Evolutionary conservation across 1,284 basidiomycete species (phyloP).

Genomic region (Schizophyllum commune): DNA sequence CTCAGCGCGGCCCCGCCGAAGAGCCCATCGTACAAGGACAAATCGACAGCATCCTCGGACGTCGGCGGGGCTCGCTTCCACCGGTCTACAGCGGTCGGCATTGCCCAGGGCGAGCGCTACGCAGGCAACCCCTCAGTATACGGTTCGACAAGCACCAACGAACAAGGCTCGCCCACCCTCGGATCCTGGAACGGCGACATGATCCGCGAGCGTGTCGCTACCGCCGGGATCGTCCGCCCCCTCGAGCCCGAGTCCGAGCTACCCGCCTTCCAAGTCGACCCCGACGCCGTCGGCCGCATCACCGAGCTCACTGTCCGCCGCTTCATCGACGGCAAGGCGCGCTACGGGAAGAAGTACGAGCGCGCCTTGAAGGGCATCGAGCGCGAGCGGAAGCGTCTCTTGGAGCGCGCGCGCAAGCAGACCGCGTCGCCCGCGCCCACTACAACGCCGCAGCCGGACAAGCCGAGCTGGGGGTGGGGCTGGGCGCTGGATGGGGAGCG

Average conservation of each 20-base stretch:
- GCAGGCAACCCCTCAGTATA: constrained; percentile 68
- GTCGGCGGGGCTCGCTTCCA: neutral
- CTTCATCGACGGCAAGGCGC: constrained; percentile 49
- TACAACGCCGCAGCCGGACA: constrained; percentile 11
- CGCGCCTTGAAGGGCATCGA: constrained; percentile 48
- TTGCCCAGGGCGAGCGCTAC: constrained; percentile 23
- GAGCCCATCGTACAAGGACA: neutral
- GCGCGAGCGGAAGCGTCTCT: constrained; percentile 48
- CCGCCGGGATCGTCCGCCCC: constrained; percentile 67
- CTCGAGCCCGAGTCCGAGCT: constrained; percentile 71
- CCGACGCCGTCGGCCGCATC: constrained; percentile 63
- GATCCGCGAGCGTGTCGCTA: constrained; percentile 86
- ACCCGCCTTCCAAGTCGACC: constrained; percentile 52
- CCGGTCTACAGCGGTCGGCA: constrained; percentile 12
- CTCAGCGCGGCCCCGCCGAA: too few species aligned
- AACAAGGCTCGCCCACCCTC: constrained; percentile 15
- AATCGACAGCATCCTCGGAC: neutral
- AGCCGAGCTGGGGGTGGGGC: constrained; percentile 61
- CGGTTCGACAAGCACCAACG: constrained; percentile 4
- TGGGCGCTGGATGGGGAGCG: constrained; percentile 73
- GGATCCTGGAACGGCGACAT: constrained; percentile 39
- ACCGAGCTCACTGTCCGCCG: constrained; percentile 57
- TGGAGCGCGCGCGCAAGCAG: constrained; percentile 55
- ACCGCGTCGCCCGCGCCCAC: constrained; percentile 22
- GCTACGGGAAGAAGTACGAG: constrained; percentile 59